These are phyloP conservation scores for Septoria linicola DNA, from an alignment of 2,329 filamentous ascomycete genomes.

Conservation along the genomic window DNA sequence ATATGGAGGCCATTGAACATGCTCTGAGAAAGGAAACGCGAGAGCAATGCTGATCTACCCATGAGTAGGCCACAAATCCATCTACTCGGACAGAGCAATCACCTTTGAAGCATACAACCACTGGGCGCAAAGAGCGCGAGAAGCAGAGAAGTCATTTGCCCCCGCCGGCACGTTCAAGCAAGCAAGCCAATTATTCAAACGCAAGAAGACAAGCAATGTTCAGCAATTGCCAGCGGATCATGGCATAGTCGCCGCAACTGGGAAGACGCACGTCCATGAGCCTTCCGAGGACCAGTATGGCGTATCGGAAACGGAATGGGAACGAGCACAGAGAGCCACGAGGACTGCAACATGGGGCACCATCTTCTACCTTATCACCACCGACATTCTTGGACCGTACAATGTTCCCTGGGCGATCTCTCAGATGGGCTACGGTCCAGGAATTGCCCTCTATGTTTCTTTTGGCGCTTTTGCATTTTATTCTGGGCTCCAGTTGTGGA, in stretches of 20 bases:
- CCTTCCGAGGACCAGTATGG: slow-evolving; percentile 19
- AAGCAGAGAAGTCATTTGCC: slow-evolving; percentile 17
- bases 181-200: slow-evolving; percentile 9
- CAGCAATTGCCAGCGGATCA: not conserved
- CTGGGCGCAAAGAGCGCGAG: slow-evolving; percentile 20
- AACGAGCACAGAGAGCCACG: slow-evolving; percentile 37
- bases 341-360: slow-evolving; percentile 41
- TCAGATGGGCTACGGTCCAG: slow-evolving; percentile 39
- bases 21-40: no score
- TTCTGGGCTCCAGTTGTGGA: slow-evolving; percentile 44
- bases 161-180: slow-evolving; percentile 10
- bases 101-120: slow-evolving; percentile 21
- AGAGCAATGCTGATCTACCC: no score
- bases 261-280: slow-evolving; percentile 8
- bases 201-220: slow-evolving; percentile 11
- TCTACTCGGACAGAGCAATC: slow-evolving; percentile 19
- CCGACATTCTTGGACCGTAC: slow-evolving; percentile 44
- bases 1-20: no score
- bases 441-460: slow-evolving; percentile 40
- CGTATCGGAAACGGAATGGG: slow-evolving; percentile 40
- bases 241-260: not conserved
- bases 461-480: slow-evolving; percentile 40
- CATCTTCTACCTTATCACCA: slow-evolving; percentile 48
- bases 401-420: slow-evolving; percentile 38
- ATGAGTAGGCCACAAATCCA: no score